These are phyloP conservation scores for Rutstroemia sp. DNA, from an alignment of 2,329 filamentous ascomycete genomes.

Conservation along the genomic window DNA sequence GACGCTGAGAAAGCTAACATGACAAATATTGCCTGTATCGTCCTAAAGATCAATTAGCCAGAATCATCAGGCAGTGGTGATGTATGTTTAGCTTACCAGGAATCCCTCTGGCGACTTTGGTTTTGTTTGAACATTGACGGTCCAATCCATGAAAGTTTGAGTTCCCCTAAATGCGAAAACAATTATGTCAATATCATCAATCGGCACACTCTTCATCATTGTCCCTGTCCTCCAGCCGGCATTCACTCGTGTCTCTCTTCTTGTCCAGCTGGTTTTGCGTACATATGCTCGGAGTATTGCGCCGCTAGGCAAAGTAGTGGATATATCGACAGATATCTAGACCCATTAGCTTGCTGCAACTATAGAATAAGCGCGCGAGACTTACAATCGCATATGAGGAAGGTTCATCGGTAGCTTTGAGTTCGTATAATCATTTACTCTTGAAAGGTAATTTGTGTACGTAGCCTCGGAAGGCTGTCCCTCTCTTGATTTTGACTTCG, in stretches of 20 bases:
- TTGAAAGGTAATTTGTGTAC: conserved; percentile 58
- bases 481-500: conserved; percentile 31
- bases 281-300: conserved; percentile 68
- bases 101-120: conserved; percentile 61
- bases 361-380: not conserved
- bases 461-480: conserved; percentile 32
- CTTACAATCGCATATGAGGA: conserved; percentile 56
- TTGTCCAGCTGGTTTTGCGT: conserved; percentile 53
- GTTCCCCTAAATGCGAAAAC: conserved; percentile 76
- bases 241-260: conserved; percentile 64
- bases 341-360: not conserved
- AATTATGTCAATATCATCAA: conserved; percentile 71
- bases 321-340: conserved; percentile 65
- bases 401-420: conserved; percentile 63
- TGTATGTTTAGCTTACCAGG: conserved; percentile 37
- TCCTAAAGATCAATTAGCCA: conserved; percentile 38
- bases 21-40: conserved; percentile 68
- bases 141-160: conserved; percentile 77
- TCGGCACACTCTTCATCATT: conserved; percentile 72
- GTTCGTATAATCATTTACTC: conserved; percentile 73
- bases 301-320: conserved; percentile 73
- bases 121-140: conserved; percentile 67
- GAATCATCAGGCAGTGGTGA: too few relatives aligned
- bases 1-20: conserved; percentile 71
- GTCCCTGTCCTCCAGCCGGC: conserved; percentile 66